These are phyloP conservation scores for Arthonia radiata DNA, from an alignment of 495 filamentous ascomycete species.

Conservation along the genomic window DNA sequence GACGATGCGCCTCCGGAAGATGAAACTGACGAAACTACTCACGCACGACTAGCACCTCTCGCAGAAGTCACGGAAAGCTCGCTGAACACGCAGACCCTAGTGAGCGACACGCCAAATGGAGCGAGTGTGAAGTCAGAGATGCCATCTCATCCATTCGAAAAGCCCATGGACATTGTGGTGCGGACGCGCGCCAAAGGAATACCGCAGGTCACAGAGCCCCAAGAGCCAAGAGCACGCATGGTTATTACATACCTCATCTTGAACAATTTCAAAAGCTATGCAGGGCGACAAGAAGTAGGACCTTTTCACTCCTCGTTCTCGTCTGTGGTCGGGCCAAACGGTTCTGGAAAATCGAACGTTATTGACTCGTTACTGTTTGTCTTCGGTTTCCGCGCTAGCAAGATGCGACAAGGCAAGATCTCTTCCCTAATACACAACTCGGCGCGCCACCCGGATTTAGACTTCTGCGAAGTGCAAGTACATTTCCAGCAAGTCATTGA, in stretches of 20 bases:
- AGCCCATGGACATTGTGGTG: constrained; percentile 81
- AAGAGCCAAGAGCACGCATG: constrained; percentile 54
- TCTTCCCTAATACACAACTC: constrained; percentile 95
- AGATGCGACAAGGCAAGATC: constrained; percentile 97
- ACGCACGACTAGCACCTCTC: constrained; percentile 25
- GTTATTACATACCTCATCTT: constrained; percentile 79
- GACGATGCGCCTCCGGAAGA: constrained; percentile 14
- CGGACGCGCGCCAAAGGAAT: constrained; percentile 49
- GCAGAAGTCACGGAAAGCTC: constrained; percentile 54
- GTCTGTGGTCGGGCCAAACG: constrained; percentile 95
- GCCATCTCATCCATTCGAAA: too few relatives aligned
- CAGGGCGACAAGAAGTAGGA: constrained; percentile 79
- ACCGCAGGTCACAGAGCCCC: constrained; percentile 31
- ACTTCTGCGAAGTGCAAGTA: constrained; percentile 83
- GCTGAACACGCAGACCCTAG: constrained; percentile 31
- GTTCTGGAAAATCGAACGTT: constrained; percentile 95
- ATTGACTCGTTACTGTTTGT: constrained; percentile 96
- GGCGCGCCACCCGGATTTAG: constrained; percentile 56
- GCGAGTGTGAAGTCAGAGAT: constrained; percentile 1
- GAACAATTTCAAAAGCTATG: constrained; percentile 96
- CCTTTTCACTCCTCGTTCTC: constrained; percentile 95
- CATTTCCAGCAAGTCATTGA: constrained; percentile 91
- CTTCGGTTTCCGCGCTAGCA: constrained; percentile 93
- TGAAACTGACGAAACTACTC: not conserved
- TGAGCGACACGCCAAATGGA: constrained; percentile 1